Base-by-base conservation (phyloP, 768 basidiomycete species). In the Leccinum obscurum region DNA sequence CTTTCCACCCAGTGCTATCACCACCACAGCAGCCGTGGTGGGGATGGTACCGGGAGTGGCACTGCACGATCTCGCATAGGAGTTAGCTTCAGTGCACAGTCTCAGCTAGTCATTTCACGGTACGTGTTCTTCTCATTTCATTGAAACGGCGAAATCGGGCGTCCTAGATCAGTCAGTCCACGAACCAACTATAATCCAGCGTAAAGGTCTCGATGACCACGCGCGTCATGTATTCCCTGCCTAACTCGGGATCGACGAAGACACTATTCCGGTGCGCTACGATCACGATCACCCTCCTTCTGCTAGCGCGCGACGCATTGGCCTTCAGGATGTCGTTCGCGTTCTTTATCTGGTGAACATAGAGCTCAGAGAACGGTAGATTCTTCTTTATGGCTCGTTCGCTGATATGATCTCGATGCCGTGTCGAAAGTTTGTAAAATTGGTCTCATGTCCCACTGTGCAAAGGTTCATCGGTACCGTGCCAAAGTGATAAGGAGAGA, bases 231-330 rank as follows among this genome's bases (percentile, higher is more conserved):
- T 8, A 20, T 46, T 46, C 4, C 17, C 20, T 13, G 7, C 48
- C 28, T 10, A 24, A 30, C 9, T 37, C 7, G 6, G 7, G n/a
- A 20, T 44, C n/a, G 10, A 44, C 10, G 39, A 41, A 41, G 39
- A n/a, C 8, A 41, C 17, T 41, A 1, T 41, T 35, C 30, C 9
- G 9, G 14, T 5, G 11, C 3, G 54, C 51, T 53, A 58, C 11
- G 10, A 48, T 53, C 53, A 58, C 11, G 10, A 48, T 50, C 54
- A 60, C 58, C 0, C 17, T 44, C n/a, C 14, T 60, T 56, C 63
- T 62, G 11, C 48, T 56, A 17, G 41, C 60, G 14, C 22, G 22
- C 15, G 59, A 56, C 34, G 54, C 39, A 34, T 52, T 64, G 34
- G 11, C 57, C 41, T 63, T 56, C n/a, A 59, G 24, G 37, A 63